A percentile compares a stretch with the other conserved stretches of the same genome.
These are phyloP conservation scores for Skeletonema menzelii DNA, from an alignment of 108 stramenopile species.

Conservation along the genomic window DNA sequence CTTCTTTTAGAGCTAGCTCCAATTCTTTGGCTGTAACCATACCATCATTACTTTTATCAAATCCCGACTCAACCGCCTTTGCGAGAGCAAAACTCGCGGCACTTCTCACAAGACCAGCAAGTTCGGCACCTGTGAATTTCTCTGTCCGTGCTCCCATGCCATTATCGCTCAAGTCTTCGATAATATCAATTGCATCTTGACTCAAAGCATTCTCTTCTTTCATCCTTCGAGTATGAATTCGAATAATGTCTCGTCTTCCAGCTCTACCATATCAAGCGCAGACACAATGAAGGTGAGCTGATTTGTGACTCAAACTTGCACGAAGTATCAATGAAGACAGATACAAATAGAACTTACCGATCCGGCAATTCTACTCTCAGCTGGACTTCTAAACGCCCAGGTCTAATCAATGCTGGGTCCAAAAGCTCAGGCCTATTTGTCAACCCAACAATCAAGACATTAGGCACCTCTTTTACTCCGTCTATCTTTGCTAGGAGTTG, in stretches of 20 bases:
- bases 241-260: constrained; percentile 78
- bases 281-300: not conserved
- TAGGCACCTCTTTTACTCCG: constrained; percentile 74
- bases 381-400: constrained; percentile 91
- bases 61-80: constrained; percentile 46
- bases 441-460: constrained; percentile 82
- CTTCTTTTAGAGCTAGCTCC: constrained; percentile 60
- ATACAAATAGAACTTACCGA: not conserved
- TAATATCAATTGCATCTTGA: constrained; percentile 41
- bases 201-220: constrained; percentile 73
- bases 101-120: constrained; percentile 86
- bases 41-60: constrained; percentile 40
- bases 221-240: constrained; percentile 89
- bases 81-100: constrained; percentile 86
- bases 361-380: constrained; percentile 81
- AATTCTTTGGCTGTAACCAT: constrained; percentile 54
- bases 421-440: constrained; percentile 89
- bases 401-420: constrained; percentile 80
- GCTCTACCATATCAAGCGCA: not conserved
- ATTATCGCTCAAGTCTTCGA: constrained; percentile 66
- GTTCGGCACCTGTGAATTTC: constrained; percentile 88
- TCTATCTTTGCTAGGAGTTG: constrained; percentile 78
- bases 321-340: not conserved
- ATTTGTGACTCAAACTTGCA: not conserved
- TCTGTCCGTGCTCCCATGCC: constrained; percentile 72